Conservation (phyloP, 257 asterid species). For the Linderniella brevidens region DNA sequence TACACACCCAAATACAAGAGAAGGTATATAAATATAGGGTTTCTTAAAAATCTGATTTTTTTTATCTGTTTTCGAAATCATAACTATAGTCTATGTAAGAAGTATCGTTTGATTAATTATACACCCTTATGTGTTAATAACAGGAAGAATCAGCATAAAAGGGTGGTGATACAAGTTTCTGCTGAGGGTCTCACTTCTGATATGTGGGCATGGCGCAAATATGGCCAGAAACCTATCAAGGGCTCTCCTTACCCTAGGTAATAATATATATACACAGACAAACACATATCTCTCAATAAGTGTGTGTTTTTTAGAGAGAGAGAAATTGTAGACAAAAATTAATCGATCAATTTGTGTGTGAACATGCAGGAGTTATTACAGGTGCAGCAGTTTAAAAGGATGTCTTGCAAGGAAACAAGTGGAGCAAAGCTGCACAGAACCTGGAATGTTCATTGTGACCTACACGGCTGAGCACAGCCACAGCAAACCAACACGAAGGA, state of each 20-base stretch:
- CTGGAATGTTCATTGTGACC: conserved; percentile 45
- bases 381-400: conserved; percentile 88
- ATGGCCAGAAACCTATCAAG: conserved; percentile 94
- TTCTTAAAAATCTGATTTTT: not conserved
- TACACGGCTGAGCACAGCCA: conserved; percentile 89
- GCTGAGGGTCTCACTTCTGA: conserved; percentile 67
- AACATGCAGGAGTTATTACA: conserved; percentile 73
- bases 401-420: conserved; percentile 91
- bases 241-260: conserved; percentile 95
- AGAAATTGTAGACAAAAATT: not conserved
- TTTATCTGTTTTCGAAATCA: not conserved
- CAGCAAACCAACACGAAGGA: conserved; percentile 68
- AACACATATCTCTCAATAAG: no score
- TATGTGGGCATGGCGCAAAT: conserved; percentile 97
- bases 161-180: conserved; percentile 53
- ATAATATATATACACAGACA: no score
- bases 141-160: conserved; percentile 78
- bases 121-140: not conserved
- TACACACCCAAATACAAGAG: conserved; percentile 54
- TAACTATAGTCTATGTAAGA: not conserved
- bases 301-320: not conserved
- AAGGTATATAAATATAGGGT: conserved; percentile 29
- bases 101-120: not conserved
- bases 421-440: conserved; percentile 66
- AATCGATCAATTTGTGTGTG: conserved; percentile 1